A percentile compares a stretch with the other conserved stretches of the same genome.
Conservation (phyloP, 1,139 yeast genomes). For the Sugiyamaella paludigena region DNA sequence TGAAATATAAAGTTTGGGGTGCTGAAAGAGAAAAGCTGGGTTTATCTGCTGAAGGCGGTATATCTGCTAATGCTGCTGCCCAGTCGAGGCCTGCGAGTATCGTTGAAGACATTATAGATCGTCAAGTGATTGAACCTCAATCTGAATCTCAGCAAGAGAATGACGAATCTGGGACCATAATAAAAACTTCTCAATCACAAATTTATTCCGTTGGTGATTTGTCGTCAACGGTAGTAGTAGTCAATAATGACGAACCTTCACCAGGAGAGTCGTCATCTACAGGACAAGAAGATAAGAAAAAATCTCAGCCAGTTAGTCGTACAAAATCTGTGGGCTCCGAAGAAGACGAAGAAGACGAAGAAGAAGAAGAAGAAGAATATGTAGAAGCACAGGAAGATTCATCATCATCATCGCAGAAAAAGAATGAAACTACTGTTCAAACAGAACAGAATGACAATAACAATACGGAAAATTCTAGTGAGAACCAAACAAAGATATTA, state of each 20-base stretch:
- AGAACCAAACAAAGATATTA: background rate
- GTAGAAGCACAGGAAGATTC: background rate
- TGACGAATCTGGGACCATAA: too few species aligned
- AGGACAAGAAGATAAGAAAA: too few species aligned
- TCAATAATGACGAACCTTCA: too few species aligned
- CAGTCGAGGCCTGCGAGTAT: conserved; percentile 10
- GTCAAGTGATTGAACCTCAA: too few species aligned
- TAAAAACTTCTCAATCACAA: too few species aligned
- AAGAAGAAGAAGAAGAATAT: background rate
- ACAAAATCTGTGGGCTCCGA: too few species aligned
- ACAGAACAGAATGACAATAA: background rate
- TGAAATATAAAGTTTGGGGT: conserved; percentile 48
- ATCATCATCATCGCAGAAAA: background rate
- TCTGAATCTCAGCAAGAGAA: too few species aligned
- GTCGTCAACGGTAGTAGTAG: too few species aligned
- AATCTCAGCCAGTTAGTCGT: too few species aligned
- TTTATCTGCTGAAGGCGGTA: conserved; percentile 28
- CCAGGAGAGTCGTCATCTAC: too few species aligned
- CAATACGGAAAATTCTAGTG: background rate
- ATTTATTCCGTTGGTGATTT: too few species aligned
- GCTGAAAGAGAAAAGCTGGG: conserved; percentile 26
- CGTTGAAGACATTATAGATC: background rate
- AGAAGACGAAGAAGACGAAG: background rate
- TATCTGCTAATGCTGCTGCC: conserved; percentile 21
- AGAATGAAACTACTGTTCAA: background rate